These are phyloP conservation scores for Elsinoe fawcettii DNA, from an alignment of 2,329 filamentous ascomycete genomes.

Conservation along the genomic window DNA sequence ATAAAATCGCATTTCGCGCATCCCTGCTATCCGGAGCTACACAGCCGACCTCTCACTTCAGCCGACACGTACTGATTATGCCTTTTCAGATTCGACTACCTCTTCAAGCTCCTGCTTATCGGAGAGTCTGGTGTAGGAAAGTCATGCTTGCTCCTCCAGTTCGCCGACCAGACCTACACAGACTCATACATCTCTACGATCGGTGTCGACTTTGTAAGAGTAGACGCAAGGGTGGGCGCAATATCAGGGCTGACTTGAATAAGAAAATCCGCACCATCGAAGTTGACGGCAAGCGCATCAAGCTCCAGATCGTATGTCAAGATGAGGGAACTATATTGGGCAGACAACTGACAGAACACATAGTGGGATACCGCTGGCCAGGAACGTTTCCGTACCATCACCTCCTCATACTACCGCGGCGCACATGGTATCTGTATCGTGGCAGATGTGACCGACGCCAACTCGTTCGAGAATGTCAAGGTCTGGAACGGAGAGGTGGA, in stretches of 20 bases:
- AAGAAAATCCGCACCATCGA: conserved; percentile 99
- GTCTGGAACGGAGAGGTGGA: conserved; percentile 99
- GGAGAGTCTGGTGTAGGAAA: conserved; percentile 99
- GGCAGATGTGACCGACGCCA: conserved; percentile 99
- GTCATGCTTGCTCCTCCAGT: conserved; percentile 95
- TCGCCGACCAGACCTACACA: conserved; percentile 98
- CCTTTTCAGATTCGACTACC: conserved; percentile 87
- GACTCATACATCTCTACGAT: conserved; percentile 99
- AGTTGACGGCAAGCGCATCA: conserved; percentile 98
- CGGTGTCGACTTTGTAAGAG: conserved; percentile 90
- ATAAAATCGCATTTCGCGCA: not conserved
- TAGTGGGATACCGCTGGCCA: conserved; percentile 99
- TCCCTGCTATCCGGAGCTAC: not conserved
- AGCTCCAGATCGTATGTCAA: conserved; percentile 87
- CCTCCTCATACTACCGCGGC: conserved; percentile 97
- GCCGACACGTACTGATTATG: not conserved
- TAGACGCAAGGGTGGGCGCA: not conserved
- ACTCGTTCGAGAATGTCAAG: conserved; percentile 99
- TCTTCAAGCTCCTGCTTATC: conserved; percentile 99
- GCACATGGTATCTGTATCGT: conserved; percentile 99
- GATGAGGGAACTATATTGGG: not conserved
- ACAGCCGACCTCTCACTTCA: not conserved
- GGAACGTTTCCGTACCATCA: conserved; percentile 99
- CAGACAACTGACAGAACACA: conserved; percentile 19
- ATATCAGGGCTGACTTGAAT: conserved; percentile 27